Evolutionary conservation across 2,329 filamentous ascomycete species (phyloP).

Genomic region (Ascochyta pisi): DNA sequence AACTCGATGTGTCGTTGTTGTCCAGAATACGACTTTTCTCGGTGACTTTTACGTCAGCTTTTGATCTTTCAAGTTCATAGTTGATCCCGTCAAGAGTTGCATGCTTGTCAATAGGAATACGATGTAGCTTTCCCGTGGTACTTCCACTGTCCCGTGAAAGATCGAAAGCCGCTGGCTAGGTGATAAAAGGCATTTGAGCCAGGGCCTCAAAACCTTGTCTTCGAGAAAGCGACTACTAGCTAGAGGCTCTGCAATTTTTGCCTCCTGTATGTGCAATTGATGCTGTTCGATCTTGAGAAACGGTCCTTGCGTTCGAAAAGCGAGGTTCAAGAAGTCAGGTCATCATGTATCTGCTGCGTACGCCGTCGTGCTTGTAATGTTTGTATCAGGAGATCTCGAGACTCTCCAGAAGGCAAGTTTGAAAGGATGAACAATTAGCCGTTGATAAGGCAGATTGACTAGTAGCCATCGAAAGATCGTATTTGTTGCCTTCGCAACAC

Average conservation of each 20-base stretch:
- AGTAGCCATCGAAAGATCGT: not conserved
- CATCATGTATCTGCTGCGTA: not conserved
- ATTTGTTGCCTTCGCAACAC: not conserved
- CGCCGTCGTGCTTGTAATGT: not conserved
- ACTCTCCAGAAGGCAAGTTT: not conserved
- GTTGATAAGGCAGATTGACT: not conserved
- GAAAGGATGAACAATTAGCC: not conserved
- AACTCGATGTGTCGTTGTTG: too few species aligned
- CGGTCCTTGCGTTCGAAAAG: not conserved
- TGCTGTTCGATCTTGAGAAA: not conserved
- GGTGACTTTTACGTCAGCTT: too few species aligned
- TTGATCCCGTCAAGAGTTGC: too few species aligned
- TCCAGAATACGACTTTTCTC: too few species aligned
- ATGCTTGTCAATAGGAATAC: too few species aligned
- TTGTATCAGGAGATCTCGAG: not conserved
- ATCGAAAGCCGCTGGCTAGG: too few species aligned
- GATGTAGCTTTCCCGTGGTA: too few species aligned
- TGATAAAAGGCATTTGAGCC: too few species aligned
- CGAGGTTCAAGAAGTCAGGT: not conserved
- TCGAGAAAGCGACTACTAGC: too few species aligned
- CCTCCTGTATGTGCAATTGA: not conserved
- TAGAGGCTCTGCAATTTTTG: not conserved
- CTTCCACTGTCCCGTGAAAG: too few species aligned
- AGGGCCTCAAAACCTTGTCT: too few species aligned
- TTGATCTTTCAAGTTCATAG: too few species aligned